Evolutionary conservation across 2,329 filamentous ascomycete species (phyloP).

Genomic region (Aureobasidium sp.): DNA sequence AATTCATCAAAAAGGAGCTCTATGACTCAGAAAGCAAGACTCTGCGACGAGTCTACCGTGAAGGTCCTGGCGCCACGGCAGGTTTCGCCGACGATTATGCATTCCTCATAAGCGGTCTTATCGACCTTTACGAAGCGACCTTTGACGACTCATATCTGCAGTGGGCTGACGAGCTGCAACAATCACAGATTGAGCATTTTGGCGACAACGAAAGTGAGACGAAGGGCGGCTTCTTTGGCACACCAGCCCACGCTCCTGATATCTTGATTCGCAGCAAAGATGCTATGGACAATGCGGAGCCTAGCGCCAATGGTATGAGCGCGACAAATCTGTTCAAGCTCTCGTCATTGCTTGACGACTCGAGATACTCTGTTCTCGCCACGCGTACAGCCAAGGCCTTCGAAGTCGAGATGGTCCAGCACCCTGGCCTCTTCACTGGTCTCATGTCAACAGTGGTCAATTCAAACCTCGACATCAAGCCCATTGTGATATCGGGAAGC

Average conservation of each 20-base stretch:
- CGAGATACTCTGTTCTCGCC: constrained; percentile 56
- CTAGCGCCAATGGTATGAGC: constrained; percentile 82
- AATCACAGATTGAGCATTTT: constrained; percentile 67
- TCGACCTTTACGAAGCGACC: constrained; percentile 78
- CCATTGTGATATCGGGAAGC: constrained; percentile 46
- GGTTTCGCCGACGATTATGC: constrained; percentile 94
- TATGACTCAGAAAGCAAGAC: constrained; percentile 57
- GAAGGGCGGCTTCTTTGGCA: constrained; percentile 62
- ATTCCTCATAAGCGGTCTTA: constrained; percentile 71
- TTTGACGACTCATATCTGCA: constrained; percentile 66
- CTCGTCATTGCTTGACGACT: constrained; percentile 58
- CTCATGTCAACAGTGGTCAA: constrained; percentile 70
- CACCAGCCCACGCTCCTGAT: constrained; percentile 53
- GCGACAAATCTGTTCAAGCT: constrained; percentile 81
- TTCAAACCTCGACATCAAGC: constrained; percentile 59
- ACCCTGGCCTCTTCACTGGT: constrained; percentile 83
- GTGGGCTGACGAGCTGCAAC: constrained; percentile 76
- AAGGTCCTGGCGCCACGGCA: constrained; percentile 54
- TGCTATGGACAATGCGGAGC: constrained; percentile 87
- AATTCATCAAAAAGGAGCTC: constrained; percentile 64
- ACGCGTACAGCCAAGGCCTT: constrained; percentile 74
- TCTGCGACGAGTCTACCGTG: constrained; percentile 67
- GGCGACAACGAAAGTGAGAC: constrained; percentile 50
- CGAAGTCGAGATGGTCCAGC: constrained; percentile 82
- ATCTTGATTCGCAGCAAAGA: constrained; percentile 84